A percentile compares a stretch with the other conserved stretches of the same genome.
Evolutionary conservation across 352 stramenopile species (phyloP).

Genomic region (Pythium biforme): DNA sequence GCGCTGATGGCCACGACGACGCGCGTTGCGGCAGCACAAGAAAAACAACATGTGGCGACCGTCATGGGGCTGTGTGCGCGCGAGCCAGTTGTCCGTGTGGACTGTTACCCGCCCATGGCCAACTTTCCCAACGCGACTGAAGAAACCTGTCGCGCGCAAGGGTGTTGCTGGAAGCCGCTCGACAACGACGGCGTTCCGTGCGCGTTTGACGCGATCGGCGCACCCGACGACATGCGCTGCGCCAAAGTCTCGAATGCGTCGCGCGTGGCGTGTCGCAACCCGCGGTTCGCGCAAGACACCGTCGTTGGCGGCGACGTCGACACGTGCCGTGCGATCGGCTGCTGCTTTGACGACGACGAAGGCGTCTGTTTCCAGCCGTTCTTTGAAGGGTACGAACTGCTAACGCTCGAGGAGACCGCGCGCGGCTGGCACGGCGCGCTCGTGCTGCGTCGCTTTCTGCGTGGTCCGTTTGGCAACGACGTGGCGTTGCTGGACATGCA

Average conservation of each 20-base stretch:
- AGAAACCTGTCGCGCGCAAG: conserved; percentile 77
- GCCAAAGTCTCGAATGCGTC: conserved; percentile 34
- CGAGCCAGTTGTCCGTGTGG: conserved; percentile 40
- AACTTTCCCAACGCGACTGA: conserved; percentile 74
- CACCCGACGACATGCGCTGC: conserved; percentile 30
- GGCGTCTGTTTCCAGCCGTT: conserved; percentile 68
- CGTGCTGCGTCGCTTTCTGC: conserved; percentile 38
- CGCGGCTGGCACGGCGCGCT: conserved; percentile 59
- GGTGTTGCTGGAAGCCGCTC: conserved; percentile 79
- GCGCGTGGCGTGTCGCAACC: conserved; percentile 75
- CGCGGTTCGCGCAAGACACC: conserved; percentile 40
- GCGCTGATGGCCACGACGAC: conserved; percentile 17
- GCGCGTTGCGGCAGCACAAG: neutral
- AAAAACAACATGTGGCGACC: neutral
- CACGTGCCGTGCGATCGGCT: conserved; percentile 54
- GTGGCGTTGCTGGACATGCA: conserved; percentile 57
- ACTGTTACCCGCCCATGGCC: conserved; percentile 65
- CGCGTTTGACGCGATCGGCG: conserved; percentile 43
- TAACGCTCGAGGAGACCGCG: conserved; percentile 52
- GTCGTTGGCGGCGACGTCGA: conserved; percentile 33
- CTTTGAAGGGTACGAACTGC: conserved; percentile 64
- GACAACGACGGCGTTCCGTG: conserved; percentile 58
- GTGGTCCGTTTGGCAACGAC: conserved; percentile 80
- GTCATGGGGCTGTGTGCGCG: conserved; percentile 29
- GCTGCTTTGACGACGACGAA: conserved; percentile 57